A percentile compares a stretch with the other conserved stretches of the same genome.
Conservation (phyloP, 2,329 filamentous ascomycete species). For the Colletotrichum costaricense region DNA sequence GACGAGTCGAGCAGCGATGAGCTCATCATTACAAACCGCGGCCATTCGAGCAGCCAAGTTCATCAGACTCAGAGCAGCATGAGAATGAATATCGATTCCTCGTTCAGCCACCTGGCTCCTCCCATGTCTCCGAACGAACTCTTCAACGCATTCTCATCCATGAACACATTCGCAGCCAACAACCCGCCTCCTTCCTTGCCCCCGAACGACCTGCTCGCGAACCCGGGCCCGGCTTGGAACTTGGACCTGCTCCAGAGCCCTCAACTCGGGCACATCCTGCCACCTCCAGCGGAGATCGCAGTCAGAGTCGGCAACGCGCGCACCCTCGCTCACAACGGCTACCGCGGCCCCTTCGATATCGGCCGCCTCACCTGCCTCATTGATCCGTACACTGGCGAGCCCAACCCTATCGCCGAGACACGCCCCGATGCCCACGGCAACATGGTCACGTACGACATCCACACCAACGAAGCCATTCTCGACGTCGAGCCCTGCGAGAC, state of each 20-base stretch:
- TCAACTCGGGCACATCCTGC: neutral
- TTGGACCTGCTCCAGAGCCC: too few relatives aligned
- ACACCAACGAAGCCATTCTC: neutral
- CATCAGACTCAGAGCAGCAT: neutral
- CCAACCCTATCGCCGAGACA: neutral
- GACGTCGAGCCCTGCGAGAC: neutral
- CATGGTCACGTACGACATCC: neutral
- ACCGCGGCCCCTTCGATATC: slow-evolving; percentile 10
- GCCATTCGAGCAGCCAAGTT: neutral
- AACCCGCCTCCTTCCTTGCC: neutral
- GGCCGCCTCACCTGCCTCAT: slow-evolving; percentile 16
- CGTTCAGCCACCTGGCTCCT: neutral
- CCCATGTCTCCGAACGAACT: neutral
- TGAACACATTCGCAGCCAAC: neutral
- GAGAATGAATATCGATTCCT: neutral
- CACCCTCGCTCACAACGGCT: neutral
- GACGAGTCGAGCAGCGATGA: neutral
- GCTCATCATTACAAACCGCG: neutral
- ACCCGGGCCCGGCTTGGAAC: neutral
- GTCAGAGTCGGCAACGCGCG: neutral
- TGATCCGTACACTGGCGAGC: slow-evolving; percentile 14
- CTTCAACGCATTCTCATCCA: neutral
- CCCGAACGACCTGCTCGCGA: neutral
- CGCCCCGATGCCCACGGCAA: neutral
- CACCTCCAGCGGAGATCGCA: neutral